Evolutionary conservation across 2,329 filamentous ascomycete genomes (phyloP).

Genomic region (Sporothrix sp.): DNA sequence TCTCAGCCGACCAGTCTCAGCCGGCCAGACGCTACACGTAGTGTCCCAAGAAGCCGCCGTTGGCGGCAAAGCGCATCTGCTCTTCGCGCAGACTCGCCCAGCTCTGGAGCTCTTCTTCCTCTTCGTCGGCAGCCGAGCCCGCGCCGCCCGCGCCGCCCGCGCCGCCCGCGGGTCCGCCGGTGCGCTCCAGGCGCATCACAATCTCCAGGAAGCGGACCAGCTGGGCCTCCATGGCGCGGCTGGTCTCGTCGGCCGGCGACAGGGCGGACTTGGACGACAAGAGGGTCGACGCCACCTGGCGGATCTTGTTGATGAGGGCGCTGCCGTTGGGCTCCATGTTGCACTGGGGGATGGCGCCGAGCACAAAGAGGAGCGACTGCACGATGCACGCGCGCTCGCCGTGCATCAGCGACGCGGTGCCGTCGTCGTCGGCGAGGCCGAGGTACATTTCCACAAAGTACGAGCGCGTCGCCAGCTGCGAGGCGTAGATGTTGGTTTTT

Average conservation of each 20-base stretch:
- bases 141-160: slow-evolving; percentile 11
- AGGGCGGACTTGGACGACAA: slow-evolving; percentile 30
- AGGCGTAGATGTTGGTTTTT: slow-evolving; percentile 81
- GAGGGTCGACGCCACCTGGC: slow-evolving; percentile 71
- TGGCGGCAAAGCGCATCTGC: slow-evolving; percentile 46
- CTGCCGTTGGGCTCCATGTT: slow-evolving; percentile 67
- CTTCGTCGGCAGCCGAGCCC: slow-evolving; percentile 26
- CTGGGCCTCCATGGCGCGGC: slow-evolving; percentile 46
- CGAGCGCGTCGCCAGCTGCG: slow-evolving; percentile 69
- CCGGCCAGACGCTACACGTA: no score
- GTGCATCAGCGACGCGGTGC: slow-evolving; percentile 48
- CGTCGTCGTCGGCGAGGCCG: slow-evolving; percentile 52
- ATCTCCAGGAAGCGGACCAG: slow-evolving; percentile 65
- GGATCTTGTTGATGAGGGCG: slow-evolving; percentile 72
- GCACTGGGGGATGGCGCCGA: slow-evolving; percentile 69
- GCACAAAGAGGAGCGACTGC: slow-evolving; percentile 63
- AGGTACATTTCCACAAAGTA: slow-evolving; percentile 84
- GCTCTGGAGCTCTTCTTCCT: slow-evolving; percentile 61
- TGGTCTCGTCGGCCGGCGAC: slow-evolving; percentile 24
- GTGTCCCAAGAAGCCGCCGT: slow-evolving; percentile 21
- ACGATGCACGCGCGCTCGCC: slow-evolving; percentile 74
- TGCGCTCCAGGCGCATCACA: slow-evolving; percentile 62
- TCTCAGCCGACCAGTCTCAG: no score
- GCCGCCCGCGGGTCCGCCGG: slow-evolving; percentile 29
- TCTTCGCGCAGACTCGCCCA: slow-evolving; percentile 76